Evolutionary conservation across 805 yeast genomes (phyloP), one percentile per base, ranked within the genome.

Genomic region (Candida hispaniensis): DNA sequence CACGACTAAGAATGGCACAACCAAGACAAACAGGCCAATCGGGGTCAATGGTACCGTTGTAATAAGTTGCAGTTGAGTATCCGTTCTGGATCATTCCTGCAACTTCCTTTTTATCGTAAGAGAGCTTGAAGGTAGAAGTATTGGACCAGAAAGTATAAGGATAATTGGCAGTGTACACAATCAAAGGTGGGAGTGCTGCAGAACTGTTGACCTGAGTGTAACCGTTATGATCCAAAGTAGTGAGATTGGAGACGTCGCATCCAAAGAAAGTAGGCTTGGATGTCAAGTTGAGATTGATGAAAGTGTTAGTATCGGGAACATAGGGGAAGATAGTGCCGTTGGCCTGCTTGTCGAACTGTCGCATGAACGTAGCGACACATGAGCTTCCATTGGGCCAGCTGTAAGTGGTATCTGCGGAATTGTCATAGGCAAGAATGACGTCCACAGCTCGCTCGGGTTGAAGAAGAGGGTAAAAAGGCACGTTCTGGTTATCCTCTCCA

Each of bases 191-290:
- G 16, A 64, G 14, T 58, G 58, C 26, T 24, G 42, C 39, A 5
- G 38, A 30, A 8, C 40, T 41, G 30, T 41, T 39, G 15, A 40
- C 39, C 14, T 43, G 30, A 4, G 50, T 52, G 21, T 49, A 18
- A 11, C 32, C 49, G 28, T 52, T 59, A 16, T 64, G 60, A 26
- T 61, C 52, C 41, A 79, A 60, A 9, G 55, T 58, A 3, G 83
- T 72, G 50, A 78, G 58, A 49, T 79, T 78, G 1, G 56, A 45
- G 4, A 80, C 66, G 50, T 79, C 68, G 56, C 94, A 82, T 19
- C 94, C 94, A 52, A 83, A 83, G 60, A 83, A 82, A 1, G 78
- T 65, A 33, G 94, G 93, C 41, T 59, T 67, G 7, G 75, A 61
- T 10, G 81, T 75, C 43, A 81, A 61, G 40, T 78, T 78, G 44